A percentile compares a stretch with the other conserved stretches of the same genome.
Evolutionary conservation across 768 basidiomycete species (phyloP).

Genomic region (Termitomyces sp.): DNA sequence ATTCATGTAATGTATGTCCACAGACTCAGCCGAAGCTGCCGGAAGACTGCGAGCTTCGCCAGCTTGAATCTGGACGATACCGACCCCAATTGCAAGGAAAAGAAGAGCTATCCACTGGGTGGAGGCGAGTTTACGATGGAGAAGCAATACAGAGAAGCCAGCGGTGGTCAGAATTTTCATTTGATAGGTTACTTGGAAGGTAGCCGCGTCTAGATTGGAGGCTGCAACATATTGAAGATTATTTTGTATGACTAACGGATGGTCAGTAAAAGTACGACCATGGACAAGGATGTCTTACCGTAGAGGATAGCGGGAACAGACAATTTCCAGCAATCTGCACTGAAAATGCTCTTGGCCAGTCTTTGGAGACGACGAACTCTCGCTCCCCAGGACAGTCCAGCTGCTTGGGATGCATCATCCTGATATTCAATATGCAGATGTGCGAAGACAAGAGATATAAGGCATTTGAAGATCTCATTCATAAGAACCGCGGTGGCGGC

Average conservation of each 20-base stretch:
- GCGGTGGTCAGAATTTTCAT: slow-evolving; percentile 98
- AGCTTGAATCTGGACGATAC: slow-evolving; percentile 81
- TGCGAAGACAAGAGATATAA: slow-evolving; percentile 85
- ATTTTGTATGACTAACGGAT: slow-evolving; percentile 74
- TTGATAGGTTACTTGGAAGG: slow-evolving; percentile 95
- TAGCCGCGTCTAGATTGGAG: slow-evolving; percentile 89
- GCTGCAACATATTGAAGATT: slow-evolving; percentile 94
- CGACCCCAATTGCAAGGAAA: slow-evolving; percentile 85
- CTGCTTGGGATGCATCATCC: slow-evolving; percentile 25
- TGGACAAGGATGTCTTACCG: slow-evolving; percentile 31
- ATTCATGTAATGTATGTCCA: slow-evolving; percentile 58
- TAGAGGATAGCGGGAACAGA: slow-evolving; percentile 97
- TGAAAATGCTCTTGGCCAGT: slow-evolving; percentile 69
- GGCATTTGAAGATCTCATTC: slow-evolving; percentile 90
- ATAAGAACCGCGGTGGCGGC: slow-evolving; percentile 93
- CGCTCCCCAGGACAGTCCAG: slow-evolving; percentile 7
- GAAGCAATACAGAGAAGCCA: slow-evolving; percentile 77
- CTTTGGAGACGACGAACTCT: slow-evolving; percentile 36
- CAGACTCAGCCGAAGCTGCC: slow-evolving; percentile 16
- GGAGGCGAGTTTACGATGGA: slow-evolving; percentile 68
- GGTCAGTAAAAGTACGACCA: background rate
- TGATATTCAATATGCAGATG: slow-evolving; percentile 50
- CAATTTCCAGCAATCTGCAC: slow-evolving; percentile 93
- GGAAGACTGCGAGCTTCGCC: slow-evolving; percentile 23
- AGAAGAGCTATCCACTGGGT: slow-evolving; percentile 83